These are phyloP conservation scores for Mycena citricolor DNA, from an alignment of 1,284 basidiomycete genomes.

Conservation along the genomic window DNA sequence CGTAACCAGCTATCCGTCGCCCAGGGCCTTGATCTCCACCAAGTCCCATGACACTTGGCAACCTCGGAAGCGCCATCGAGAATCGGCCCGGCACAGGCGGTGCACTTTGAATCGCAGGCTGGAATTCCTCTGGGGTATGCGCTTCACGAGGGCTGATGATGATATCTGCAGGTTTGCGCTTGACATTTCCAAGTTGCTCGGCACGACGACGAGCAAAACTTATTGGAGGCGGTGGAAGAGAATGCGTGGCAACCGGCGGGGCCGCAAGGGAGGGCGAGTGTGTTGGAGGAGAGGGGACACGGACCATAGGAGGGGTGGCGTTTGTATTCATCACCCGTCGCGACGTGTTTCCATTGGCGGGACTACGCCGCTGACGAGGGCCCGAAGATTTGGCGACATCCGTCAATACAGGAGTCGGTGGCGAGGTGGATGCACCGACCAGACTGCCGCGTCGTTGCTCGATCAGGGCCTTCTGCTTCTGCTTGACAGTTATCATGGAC, in stretches of 20 bases:
- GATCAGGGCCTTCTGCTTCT: slow-evolving; percentile 67
- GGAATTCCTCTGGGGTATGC: slow-evolving; percentile 52
- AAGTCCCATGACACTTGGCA: slow-evolving; percentile 55
- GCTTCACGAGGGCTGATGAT: slow-evolving; percentile 67
- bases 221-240: slow-evolving; percentile 64
- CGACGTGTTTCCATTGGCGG: slow-evolving; percentile 10
- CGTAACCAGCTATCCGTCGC: slow-evolving; percentile 50
- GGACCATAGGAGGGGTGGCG: slow-evolving; percentile 8
- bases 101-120: slow-evolving; percentile 70
- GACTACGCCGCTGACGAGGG: slow-evolving; percentile 17
- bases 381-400: slow-evolving; percentile 8
- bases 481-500: slow-evolving; percentile 61
- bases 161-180: slow-evolving; percentile 75
- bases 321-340: slow-evolving; percentile 13
- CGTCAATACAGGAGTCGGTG: slow-evolving; percentile 20
- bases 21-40: slow-evolving; percentile 35
- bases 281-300: slow-evolving; percentile 21
- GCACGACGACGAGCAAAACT: slow-evolving; percentile 74
- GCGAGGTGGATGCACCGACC: slow-evolving; percentile 36
- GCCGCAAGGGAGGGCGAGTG: too few species aligned
- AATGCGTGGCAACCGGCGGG: slow-evolving; percentile 28
- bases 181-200: slow-evolving; percentile 54
- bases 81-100: slow-evolving; percentile 56
- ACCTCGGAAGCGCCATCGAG: slow-evolving; percentile 64
- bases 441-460: slow-evolving; percentile 65